phyloP scores from a whole-genome alignment of 1,284 basidiomycete species.

The Inonotus obliquus region DNA sequence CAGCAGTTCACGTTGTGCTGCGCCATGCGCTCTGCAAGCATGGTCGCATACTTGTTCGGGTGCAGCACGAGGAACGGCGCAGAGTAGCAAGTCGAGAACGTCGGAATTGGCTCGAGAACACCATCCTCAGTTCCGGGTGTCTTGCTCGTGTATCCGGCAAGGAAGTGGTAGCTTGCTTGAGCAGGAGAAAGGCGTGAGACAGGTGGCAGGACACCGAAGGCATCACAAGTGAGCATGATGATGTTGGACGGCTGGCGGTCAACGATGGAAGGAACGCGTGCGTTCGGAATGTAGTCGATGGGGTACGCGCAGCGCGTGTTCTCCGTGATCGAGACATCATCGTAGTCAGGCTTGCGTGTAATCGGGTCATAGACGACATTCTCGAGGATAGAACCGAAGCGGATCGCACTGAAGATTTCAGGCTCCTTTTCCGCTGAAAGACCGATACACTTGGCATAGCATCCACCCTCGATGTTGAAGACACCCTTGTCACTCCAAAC shows the following conservation, averaged over 20 bases:
- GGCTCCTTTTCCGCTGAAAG: constrained; percentile 96
- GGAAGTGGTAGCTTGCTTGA: constrained; percentile 97
- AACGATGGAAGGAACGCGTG: constrained; percentile 87
- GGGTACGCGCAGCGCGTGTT: constrained; percentile 99
- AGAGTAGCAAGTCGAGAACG: constrained; percentile 99
- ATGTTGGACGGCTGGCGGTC: constrained; percentile 89
- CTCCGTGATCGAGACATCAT: constrained; percentile 95
- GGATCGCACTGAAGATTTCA: constrained; percentile 95
- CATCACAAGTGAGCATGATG: constrained; percentile 98
- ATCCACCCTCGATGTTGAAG: constrained; percentile 99
- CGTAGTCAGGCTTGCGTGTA: constrained; percentile 88
- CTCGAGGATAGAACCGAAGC: constrained; percentile 95
- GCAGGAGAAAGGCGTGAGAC: constrained; percentile 90
- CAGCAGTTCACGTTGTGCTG: constrained; percentile 92
- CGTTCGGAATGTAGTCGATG: constrained; percentile 95
- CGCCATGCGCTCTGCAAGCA: constrained; percentile 95
- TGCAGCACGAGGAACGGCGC: constrained; percentile 99
- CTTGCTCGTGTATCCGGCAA: constrained; percentile 92
- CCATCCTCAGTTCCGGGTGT: constrained; percentile 98
- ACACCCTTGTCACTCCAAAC: constrained; percentile 98
- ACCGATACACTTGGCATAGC: constrained; percentile 99
- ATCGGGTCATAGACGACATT: constrained; percentile 98
- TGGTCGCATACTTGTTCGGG: constrained; percentile 91
- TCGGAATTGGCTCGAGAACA: constrained; percentile 96
- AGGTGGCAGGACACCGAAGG: constrained; percentile 96